Conservation (phyloP, 192 early-diverging fungal genomes). For the Martensiomyces pterosporus region DNA sequence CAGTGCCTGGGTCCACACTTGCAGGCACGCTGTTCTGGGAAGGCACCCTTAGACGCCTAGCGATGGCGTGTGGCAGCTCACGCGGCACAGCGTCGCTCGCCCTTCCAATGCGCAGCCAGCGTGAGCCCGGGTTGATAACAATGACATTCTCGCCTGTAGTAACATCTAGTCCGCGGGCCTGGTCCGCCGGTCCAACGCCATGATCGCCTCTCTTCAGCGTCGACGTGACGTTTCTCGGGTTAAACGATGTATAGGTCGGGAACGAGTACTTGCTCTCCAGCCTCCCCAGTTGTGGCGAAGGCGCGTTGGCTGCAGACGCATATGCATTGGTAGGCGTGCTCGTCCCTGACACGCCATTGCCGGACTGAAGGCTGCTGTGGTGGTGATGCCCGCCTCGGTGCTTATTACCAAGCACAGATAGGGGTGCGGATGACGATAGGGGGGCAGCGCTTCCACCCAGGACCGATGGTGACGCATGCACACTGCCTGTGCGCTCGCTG, state of each 20-base stretch:
- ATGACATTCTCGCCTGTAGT: conserved; percentile 61
- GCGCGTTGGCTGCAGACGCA: neutral
- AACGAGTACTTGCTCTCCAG: conserved; percentile 48
- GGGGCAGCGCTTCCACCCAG: neutral
- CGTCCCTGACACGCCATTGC: neutral
- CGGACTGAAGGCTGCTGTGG: neutral
- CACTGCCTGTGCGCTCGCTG: conserved; percentile 11
- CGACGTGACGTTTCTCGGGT: conserved; percentile 30
- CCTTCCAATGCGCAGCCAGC: conserved; percentile 73
- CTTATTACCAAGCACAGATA: neutral
- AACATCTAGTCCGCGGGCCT: conserved; percentile 12
- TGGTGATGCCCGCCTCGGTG: neutral
- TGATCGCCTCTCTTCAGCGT: conserved; percentile 26
- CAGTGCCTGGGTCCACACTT: too few relatives aligned
- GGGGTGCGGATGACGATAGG: neutral
- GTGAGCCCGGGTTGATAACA: conserved; percentile 84
- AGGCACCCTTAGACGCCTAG: conserved; percentile 52
- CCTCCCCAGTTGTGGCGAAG: conserved; percentile 5
- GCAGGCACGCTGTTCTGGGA: too few relatives aligned
- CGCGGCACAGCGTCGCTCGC: conserved; percentile 78
- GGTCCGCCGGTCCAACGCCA: conserved; percentile 10
- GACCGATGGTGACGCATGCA: neutral
- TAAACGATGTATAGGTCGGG: conserved; percentile 25
- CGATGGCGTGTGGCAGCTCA: conserved; percentile 76
- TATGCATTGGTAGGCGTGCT: neutral